phyloP scores from a whole-genome alignment of 1,284 basidiomycete species.

The Rhodotorula sp. region DNA sequence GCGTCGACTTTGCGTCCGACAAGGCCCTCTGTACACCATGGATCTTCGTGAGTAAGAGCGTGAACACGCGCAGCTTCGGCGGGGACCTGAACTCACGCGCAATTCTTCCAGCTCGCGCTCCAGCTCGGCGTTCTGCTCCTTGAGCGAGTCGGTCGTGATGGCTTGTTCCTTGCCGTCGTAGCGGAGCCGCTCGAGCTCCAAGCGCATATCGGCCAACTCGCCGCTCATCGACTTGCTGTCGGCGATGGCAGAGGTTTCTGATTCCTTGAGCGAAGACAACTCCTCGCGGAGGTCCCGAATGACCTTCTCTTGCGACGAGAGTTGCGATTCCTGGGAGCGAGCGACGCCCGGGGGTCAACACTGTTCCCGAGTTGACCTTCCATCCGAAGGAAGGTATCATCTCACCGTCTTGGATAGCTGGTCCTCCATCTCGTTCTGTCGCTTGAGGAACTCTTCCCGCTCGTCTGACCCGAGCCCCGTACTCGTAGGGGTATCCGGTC shows the following conservation, averaged over 20 bases:
- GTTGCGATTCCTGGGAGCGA: slow-evolving; percentile 62
- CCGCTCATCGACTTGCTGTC: slow-evolving; percentile 82
- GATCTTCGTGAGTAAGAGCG: too few relatives aligned
- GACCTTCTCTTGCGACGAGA: slow-evolving; percentile 67
- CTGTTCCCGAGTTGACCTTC: too few relatives aligned
- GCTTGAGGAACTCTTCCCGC: slow-evolving; percentile 89
- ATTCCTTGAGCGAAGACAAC: slow-evolving; percentile 77
- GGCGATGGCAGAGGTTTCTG: slow-evolving; percentile 73
- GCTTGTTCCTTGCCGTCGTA: slow-evolving; percentile 93
- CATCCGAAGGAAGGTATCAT: background rate
- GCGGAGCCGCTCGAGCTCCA: slow-evolving; percentile 86
- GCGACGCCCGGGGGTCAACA: too few relatives aligned
- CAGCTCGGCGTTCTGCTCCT: slow-evolving; percentile 89
- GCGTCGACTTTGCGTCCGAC: slow-evolving; percentile 68
- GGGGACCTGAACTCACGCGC: slow-evolving; percentile 46
- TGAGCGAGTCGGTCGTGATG: slow-evolving; percentile 93
- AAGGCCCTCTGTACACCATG: slow-evolving; percentile 60
- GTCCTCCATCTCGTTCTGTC: slow-evolving; percentile 97
- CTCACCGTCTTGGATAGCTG: slow-evolving; percentile 75
- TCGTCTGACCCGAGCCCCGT: slow-evolving; percentile 83
- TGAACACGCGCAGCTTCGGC: background rate
- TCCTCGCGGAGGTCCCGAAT: slow-evolving; percentile 65
- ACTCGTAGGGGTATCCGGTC: slow-evolving; percentile 81
- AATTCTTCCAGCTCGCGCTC: slow-evolving; percentile 87
- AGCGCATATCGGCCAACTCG: slow-evolving; percentile 82